Evolutionary conservation across 208 protist species (phyloP).

Genomic region (Trypanosoma melophagium): DNA sequence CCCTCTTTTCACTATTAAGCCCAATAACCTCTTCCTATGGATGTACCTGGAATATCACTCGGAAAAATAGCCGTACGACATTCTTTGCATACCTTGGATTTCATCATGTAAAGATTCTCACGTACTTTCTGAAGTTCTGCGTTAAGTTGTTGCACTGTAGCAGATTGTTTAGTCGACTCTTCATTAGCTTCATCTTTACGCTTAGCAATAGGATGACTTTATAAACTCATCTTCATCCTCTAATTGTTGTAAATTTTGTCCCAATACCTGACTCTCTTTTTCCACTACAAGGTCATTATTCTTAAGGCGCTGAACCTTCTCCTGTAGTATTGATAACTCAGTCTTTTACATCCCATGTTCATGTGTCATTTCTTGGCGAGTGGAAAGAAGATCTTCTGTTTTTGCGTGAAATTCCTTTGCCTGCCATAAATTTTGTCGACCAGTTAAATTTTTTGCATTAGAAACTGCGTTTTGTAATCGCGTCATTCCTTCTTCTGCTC

Average conservation of each 20-base stretch:
- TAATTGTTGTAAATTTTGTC: conserved; percentile 19
- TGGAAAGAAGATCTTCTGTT: conserved; percentile 29
- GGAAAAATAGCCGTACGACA: conserved; percentile 28
- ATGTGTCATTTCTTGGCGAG: conserved; percentile 29
- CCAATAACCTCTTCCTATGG: not conserved
- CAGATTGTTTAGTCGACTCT: conserved; percentile 32
- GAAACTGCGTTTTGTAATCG: conserved; percentile 33
- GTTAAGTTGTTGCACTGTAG: conserved; percentile 28
- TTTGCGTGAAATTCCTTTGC: conserved; percentile 39
- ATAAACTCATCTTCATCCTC: conserved; percentile 32
- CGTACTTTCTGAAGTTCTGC: conserved; percentile 30
- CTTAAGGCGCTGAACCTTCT: conserved; percentile 31
- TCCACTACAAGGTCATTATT: conserved; percentile 36
- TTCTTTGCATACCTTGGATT: conserved; percentile 32
- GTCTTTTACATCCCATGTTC: conserved; percentile 32
- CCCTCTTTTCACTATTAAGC: not conserved
- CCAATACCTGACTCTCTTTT: conserved; percentile 29
- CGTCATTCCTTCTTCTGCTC: conserved; percentile 40
- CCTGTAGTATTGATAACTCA: conserved; percentile 24
- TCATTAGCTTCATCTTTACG: conserved; percentile 30
- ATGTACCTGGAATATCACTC: not conserved
- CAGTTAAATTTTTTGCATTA: conserved; percentile 40
- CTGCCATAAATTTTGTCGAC: conserved; percentile 37
- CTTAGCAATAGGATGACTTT: conserved; percentile 27
- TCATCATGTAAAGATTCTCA: conserved; percentile 35